Percentiles rank a stretch among this genome's conserved stretches.
Conservation (phyloP, 1,284 basidiomycete genomes). For the Cutaneotrichosporon arboriforme region DNA sequence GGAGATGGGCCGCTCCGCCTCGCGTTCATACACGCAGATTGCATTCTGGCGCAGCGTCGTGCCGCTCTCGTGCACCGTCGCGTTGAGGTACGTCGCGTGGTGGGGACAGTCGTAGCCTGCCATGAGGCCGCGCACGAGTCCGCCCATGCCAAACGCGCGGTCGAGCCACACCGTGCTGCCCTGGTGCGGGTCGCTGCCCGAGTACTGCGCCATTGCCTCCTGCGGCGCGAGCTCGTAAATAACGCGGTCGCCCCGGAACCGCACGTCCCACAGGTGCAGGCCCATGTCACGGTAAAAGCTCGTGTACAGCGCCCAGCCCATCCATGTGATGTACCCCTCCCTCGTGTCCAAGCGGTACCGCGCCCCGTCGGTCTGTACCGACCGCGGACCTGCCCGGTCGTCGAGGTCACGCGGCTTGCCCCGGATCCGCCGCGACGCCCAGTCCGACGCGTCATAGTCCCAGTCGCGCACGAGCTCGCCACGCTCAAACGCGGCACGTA, state of each 20-base stretch:
- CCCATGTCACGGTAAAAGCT: constrained; percentile 64
- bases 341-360: constrained; percentile 57
- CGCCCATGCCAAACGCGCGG: constrained; percentile 61
- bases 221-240: constrained; percentile 58
- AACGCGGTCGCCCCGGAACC: constrained; percentile 58
- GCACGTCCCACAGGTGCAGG: constrained; percentile 60
- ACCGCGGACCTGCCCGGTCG: constrained; percentile 58
- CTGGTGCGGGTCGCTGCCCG: constrained; percentile 62
- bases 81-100: constrained; percentile 58
- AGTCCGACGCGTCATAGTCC: constrained; percentile 41
- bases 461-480: constrained; percentile 53
- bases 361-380: constrained; percentile 57
- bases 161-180: constrained; percentile 61
- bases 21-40: constrained; percentile 62
- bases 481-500: constrained; percentile 55
- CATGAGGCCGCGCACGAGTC: constrained; percentile 56
- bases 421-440: constrained; percentile 47
- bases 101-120: constrained; percentile 62
- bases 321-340: constrained; percentile 59
- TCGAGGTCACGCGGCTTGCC: constrained; percentile 54
- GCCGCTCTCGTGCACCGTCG: constrained; percentile 54
- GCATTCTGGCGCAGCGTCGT: constrained; percentile 52
- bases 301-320: constrained; percentile 49
- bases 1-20: constrained; percentile 57
- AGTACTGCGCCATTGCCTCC: constrained; percentile 58